Evolutionary conservation across 192 early-diverging fungal genomes (phyloP).

Genomic region (Rhizophagus prolifer): DNA sequence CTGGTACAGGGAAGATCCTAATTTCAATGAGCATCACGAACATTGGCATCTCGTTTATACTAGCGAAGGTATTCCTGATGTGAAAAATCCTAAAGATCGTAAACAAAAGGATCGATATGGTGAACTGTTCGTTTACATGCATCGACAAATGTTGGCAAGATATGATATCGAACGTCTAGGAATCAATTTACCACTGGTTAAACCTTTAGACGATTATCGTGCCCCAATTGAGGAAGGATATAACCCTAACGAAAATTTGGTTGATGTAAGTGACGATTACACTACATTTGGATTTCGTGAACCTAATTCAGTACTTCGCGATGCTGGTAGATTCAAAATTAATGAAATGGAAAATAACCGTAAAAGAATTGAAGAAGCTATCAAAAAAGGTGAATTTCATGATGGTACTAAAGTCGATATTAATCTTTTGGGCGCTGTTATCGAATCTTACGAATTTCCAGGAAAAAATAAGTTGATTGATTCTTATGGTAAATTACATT

Average conservation of each 20-base stretch:
- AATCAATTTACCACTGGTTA: background rate
- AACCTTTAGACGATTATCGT: background rate
- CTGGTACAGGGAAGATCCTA: constrained; percentile 3
- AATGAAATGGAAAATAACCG: background rate
- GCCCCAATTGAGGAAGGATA: background rate
- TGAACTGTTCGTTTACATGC: background rate
- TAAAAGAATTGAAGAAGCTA: background rate
- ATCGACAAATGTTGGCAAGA: constrained; percentile 12
- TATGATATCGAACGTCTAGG: background rate
- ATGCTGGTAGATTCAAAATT: background rate
- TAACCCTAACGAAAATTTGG: background rate
- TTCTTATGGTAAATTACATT: background rate
- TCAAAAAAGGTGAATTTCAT: background rate
- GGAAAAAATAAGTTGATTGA: background rate
- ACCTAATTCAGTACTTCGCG: background rate
- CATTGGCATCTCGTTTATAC: constrained; percentile 6
- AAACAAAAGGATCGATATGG: background rate
- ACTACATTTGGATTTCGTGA: background rate
- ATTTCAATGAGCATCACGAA: constrained; percentile 10
- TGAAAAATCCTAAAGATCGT: background rate
- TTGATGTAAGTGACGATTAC: background rate
- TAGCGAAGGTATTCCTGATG: background rate
- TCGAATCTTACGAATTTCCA: background rate
- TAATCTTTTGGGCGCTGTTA: background rate
- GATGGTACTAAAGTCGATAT: too few species aligned